Percentiles rank a stretch among this genome's conserved stretches.
These are phyloP conservation scores for Xerocomellus intermedius DNA, from an alignment of 768 basidiomycete species.

Conservation along the genomic window DNA sequence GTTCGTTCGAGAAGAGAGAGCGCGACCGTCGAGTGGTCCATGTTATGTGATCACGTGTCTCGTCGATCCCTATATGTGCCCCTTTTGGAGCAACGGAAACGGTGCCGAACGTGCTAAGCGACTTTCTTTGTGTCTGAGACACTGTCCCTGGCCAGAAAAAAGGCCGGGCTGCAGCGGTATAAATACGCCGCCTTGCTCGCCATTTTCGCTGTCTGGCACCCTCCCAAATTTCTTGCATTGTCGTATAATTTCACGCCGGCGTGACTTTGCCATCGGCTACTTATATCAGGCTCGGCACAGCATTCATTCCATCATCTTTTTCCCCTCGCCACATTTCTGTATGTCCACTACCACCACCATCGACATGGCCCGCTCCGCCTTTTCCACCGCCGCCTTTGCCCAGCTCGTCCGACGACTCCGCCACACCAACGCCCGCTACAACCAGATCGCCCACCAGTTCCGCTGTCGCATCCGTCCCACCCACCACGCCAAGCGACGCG, in stretches of 20 bases:
- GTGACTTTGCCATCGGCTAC: slow-evolving; percentile 3
- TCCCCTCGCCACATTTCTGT: background rate
- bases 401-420: slow-evolving; percentile 44
- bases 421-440: slow-evolving; percentile 43
- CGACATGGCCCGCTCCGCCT: slow-evolving; percentile 25
- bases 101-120: background rate
- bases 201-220: slow-evolving; percentile 7
- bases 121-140: slow-evolving; percentile 21
- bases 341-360: slow-evolving; percentile 9
- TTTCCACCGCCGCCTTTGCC: slow-evolving; percentile 29
- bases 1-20: too few relatives aligned
- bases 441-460: slow-evolving; percentile 37
- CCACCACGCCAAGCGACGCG: slow-evolving; percentile 47
- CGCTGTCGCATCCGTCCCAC: slow-evolving; percentile 40
- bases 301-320: slow-evolving; percentile 3
- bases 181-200: slow-evolving; percentile 3
- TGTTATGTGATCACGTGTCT: slow-evolving; percentile 6
- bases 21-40: too few relatives aligned
- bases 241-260: slow-evolving; percentile 12
- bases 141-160: background rate
- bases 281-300: slow-evolving; percentile 3
- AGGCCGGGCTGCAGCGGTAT: slow-evolving; percentile 5
- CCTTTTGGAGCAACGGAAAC: background rate
- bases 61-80: slow-evolving; percentile 8
- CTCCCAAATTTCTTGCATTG: background rate